phyloP scores from a whole-genome alignment of 805 yeast genomes.

The Kodamaea jinghongensis region DNA sequence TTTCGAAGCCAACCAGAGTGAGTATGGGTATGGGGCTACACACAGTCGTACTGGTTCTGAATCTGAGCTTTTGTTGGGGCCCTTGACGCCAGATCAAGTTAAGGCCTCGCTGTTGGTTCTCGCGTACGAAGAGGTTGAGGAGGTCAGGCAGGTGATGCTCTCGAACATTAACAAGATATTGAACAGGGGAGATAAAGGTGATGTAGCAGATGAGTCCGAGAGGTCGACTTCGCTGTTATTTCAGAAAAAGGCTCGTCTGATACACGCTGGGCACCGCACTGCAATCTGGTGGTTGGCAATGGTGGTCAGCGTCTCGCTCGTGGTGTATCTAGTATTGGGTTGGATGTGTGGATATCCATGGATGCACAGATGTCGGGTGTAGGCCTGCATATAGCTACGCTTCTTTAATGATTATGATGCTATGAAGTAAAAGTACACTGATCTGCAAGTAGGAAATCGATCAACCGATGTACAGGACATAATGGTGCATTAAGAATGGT shows the following conservation, averaged over 20 bases:
- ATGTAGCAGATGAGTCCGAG: constrained; percentile 77
- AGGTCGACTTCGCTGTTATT: constrained; percentile 68
- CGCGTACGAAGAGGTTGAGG: constrained; percentile 56
- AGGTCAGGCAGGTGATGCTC: constrained; percentile 65
- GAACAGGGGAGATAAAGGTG: constrained; percentile 72
- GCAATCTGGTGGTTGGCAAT: constrained; percentile 10
- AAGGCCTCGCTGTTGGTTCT: constrained; percentile 19
- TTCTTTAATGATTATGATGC: no score
- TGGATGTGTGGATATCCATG: constrained; percentile 55
- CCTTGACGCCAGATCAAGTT: constrained; percentile 34
- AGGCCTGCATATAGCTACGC: no score
- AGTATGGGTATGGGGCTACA: constrained; percentile 34
- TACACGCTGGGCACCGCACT: constrained; percentile 20
- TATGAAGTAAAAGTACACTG: no score
- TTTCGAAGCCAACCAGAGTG: constrained; percentile 31
- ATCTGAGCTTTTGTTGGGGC: constrained; percentile 14
- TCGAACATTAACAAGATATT: constrained; percentile 70
- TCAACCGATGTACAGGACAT: no score
- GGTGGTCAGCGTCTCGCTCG: constrained; percentile 12
- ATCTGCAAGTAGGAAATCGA: no score
- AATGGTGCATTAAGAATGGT: no score
- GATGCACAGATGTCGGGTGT: constrained; percentile 20
- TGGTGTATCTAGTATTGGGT: constrained; percentile 48
- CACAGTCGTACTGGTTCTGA: constrained; percentile 14
- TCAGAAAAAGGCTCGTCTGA: constrained; percentile 61